Conservation (phyloP, 495 filamentous ascomycete species). For the Friedmanniomyces simplex region DNA sequence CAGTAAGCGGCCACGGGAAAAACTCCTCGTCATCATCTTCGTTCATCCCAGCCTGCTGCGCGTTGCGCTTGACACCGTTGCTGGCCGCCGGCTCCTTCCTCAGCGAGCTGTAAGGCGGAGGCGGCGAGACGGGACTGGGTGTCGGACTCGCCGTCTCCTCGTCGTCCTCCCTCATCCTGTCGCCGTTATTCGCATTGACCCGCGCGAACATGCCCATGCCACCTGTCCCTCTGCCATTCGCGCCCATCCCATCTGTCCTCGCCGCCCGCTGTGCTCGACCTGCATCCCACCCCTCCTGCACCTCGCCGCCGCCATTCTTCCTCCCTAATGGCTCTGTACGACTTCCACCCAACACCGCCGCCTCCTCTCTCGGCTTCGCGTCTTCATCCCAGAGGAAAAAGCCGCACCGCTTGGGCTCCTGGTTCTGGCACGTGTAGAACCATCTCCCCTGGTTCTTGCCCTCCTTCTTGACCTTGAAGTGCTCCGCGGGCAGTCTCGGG, state of each 20-base stretch:
- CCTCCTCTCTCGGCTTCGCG: constrained; percentile 46
- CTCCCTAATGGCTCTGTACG: constrained; percentile 24
- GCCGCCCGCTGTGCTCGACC: neutral
- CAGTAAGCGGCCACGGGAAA: constrained; percentile 16
- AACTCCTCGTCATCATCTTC: constrained; percentile 16
- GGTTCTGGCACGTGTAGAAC: constrained; percentile 56
- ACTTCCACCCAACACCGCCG: constrained; percentile 42
- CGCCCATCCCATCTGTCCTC: constrained; percentile 4
- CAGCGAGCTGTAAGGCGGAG: neutral
- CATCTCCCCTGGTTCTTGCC: constrained; percentile 43
- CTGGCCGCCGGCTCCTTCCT: neutral
- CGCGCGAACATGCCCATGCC: constrained; percentile 7
- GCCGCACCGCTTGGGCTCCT: constrained; percentile 42
- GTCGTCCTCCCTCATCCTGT: too few species aligned
- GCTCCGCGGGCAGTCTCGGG: constrained; percentile 49
- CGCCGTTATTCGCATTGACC: too few species aligned
- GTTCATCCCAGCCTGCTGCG: constrained; percentile 2
- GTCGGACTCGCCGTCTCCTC: constrained; percentile 7
- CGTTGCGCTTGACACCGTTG: constrained; percentile 7
- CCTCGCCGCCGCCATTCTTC: neutral
- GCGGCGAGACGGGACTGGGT: constrained; percentile 3
- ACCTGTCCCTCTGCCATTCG: too few species aligned
- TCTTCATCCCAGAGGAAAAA: constrained; percentile 67
- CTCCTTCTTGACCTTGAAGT: constrained; percentile 55
- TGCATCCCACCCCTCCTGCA: constrained; percentile 18